These are phyloP conservation scores for Geosmithia putterillii DNA, from an alignment of 2,329 filamentous ascomycete genomes.

Conservation along the genomic window DNA sequence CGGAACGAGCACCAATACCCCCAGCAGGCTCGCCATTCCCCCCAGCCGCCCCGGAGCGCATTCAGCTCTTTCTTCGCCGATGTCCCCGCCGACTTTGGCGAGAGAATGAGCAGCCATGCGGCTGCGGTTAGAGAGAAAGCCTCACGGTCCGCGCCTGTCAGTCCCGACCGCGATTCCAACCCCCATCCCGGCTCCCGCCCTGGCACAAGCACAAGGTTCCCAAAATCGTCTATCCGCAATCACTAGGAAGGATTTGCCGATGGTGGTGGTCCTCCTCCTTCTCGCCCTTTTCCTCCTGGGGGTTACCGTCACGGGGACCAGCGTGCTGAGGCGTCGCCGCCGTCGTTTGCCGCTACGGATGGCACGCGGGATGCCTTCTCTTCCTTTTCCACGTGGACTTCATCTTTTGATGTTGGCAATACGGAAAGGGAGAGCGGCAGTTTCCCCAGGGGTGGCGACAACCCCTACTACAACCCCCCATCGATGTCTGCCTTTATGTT, in stretches of 20 bases:
- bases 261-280: background rate
- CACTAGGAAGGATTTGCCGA: slow-evolving; percentile 12
- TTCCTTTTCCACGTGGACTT: background rate
- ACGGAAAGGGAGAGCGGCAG: background rate
- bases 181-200: slow-evolving; percentile 3
- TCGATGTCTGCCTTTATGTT: background rate
- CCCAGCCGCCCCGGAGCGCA: background rate
- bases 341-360: background rate
- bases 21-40: background rate
- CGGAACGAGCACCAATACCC: background rate
- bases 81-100: background rate
- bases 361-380: slow-evolving; percentile 1
- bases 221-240: slow-evolving; percentile 8
- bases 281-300: too few relatives aligned
- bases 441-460: background rate
- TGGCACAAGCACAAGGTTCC: background rate
- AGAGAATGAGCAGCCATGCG: slow-evolving; percentile 2
- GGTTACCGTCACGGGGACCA: background rate
- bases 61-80: slow-evolving; percentile 2
- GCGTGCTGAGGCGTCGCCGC: background rate
- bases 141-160: background rate
- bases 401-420: background rate
- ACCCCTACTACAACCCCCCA: slow-evolving; percentile 4
- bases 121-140: too few relatives aligned
- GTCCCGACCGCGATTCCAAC: background rate